A percentile compares a stretch with the other conserved stretches of the same genome.
phyloP scores from a whole-genome alignment of 2,329 filamentous ascomycete species.

The Tolypocladium endophyticum region DNA sequence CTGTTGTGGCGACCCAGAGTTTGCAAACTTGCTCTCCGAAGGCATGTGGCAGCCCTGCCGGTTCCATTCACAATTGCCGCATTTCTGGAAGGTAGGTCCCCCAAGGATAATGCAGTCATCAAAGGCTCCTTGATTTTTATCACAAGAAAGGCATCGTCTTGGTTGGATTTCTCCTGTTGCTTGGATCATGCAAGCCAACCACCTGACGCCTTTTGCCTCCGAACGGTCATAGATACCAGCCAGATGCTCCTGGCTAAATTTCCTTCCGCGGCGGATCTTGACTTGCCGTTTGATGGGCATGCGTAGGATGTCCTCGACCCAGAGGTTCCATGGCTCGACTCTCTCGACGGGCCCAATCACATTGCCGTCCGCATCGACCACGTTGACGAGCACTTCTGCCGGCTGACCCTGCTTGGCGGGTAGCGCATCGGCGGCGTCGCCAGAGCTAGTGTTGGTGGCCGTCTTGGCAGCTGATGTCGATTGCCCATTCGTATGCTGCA shows the following conservation, averaged over 20 bases:
- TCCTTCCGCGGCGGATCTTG: constrained; percentile 29
- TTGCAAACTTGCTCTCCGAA: not conserved
- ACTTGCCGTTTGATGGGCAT: constrained; percentile 27
- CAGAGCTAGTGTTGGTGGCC: not conserved
- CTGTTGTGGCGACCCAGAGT: not conserved
- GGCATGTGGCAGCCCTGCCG: constrained; percentile 23
- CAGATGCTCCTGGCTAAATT: constrained; percentile 28
- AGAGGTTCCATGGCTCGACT: constrained; percentile 28
- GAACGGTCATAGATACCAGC: constrained; percentile 28
- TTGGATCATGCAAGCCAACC: constrained; percentile 39
- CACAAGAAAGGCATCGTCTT: constrained; percentile 29
- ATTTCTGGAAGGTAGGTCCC: constrained; percentile 31
- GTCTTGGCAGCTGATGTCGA: constrained; percentile 1
- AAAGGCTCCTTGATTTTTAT: constrained; percentile 31
- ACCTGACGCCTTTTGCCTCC: constrained; percentile 32
- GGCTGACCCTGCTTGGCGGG: not conserved
- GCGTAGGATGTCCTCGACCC: constrained; percentile 24
- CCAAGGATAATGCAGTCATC: constrained; percentile 33
- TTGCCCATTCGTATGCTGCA: constrained; percentile 3
- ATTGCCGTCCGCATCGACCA: constrained; percentile 26
- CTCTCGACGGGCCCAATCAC: constrained; percentile 25
- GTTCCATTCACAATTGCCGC: constrained; percentile 42
- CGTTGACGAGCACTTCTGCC: constrained; percentile 17
- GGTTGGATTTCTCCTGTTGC: constrained; percentile 32
- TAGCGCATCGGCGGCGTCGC: not conserved